Conservation (phyloP, 208 protist genomes). For the Strigomonas culicis region DNA sequence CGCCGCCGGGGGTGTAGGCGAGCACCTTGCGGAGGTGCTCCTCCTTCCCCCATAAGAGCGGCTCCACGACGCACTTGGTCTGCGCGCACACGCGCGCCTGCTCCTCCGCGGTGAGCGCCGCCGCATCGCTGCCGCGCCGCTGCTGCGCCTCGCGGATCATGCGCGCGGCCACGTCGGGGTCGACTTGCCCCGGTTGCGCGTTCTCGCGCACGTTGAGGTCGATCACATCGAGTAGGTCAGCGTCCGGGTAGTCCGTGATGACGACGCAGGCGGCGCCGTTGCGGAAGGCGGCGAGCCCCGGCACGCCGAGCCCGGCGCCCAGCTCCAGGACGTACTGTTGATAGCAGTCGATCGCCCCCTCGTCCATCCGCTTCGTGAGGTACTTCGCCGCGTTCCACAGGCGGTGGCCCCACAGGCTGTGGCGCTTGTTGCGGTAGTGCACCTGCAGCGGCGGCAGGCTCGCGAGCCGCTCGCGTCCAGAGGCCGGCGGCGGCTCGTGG, state of each 20-base stretch:
- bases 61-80: slow-evolving; percentile 50
- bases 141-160: neutral
- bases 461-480: no score
- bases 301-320: slow-evolving; percentile 82
- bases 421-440: slow-evolving; percentile 77
- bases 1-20: slow-evolving; percentile 32
- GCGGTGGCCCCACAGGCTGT: slow-evolving; percentile 86
- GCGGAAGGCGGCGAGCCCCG: slow-evolving; percentile 56
- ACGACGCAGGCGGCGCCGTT: slow-evolving; percentile 73
- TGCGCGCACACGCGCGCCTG: slow-evolving; percentile 8
- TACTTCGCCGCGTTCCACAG: slow-evolving; percentile 90
- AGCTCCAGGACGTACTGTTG: slow-evolving; percentile 67
- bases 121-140: neutral
- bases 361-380: slow-evolving; percentile 83
- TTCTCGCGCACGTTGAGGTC: slow-evolving; percentile 70
- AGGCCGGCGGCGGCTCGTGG: no score
- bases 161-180: slow-evolving; percentile 33
- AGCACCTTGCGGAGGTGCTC: slow-evolving; percentile 65
- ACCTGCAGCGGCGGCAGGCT: no score
- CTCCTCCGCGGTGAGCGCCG: slow-evolving; percentile 7
- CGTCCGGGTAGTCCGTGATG: slow-evolving; percentile 83
- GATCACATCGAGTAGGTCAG: slow-evolving; percentile 70
- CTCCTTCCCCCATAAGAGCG: slow-evolving; percentile 80
- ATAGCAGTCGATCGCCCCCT: slow-evolving; percentile 60
- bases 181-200: slow-evolving; percentile 27